Conservation (phyloP, 129 eudicot species). For the Tagetes erecta region DNA sequence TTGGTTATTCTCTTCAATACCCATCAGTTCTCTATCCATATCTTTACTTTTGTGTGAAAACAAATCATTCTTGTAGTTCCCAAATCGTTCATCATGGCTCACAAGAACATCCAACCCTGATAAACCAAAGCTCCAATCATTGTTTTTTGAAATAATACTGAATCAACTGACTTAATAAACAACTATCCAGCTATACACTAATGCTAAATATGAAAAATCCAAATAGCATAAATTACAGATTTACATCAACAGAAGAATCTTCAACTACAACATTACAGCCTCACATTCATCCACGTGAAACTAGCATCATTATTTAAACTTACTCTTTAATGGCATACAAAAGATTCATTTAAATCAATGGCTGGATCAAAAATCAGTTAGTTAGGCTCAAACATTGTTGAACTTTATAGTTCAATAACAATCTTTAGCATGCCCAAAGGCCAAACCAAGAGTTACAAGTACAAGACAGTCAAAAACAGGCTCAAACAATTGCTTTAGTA, state of each 20-base stretch:
- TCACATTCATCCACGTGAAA: neutral
- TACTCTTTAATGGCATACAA: neutral
- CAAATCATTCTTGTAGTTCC: constrained; percentile 66
- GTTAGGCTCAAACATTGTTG: neutral
- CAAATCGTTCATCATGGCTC: constrained; percentile 60
- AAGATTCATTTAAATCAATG: constrained; percentile 8
- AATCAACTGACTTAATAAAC: constrained; percentile 7
- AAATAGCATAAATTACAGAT: neutral
- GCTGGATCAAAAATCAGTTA: constrained; percentile 10
- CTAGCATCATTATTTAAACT: neutral
- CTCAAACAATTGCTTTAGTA: neutral
- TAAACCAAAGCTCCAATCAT: constrained; percentile 10
- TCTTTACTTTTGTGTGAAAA: constrained; percentile 75
- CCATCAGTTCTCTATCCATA: constrained; percentile 74
- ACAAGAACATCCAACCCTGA: constrained; percentile 79
- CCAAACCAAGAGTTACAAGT: neutral
- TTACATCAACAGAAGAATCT: constrained; percentile 16
- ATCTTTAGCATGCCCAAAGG: neutral
- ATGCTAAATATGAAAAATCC: neutral
- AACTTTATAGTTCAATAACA: neutral
- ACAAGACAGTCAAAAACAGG: neutral
- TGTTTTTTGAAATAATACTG: neutral
- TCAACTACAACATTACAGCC: constrained; percentile 3
- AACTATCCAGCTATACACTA: neutral
- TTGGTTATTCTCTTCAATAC: constrained; percentile 60